These are phyloP conservation scores for Canavalia ensiformis DNA, from an alignment of 306 rosid genomes.

Conservation along the genomic window DNA sequence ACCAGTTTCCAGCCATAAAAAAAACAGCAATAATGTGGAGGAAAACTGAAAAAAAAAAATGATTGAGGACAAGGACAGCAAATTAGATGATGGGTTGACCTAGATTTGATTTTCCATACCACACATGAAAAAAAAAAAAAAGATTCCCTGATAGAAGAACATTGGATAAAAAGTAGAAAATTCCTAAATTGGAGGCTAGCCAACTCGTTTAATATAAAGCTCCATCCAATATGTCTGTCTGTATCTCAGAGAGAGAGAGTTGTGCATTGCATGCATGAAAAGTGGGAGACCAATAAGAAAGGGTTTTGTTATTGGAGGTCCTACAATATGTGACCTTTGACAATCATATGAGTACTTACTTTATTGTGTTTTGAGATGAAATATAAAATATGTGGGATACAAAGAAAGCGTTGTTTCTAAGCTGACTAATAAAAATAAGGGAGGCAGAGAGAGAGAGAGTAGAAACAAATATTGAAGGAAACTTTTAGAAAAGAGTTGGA, in stretches of 20 bases:
- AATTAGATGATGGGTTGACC: constrained; percentile 64
- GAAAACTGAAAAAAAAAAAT: constrained; percentile 13
- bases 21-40: constrained; percentile 10
- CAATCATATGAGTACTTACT: constrained; percentile 72
- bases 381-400: constrained; percentile 65
- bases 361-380: constrained; percentile 58
- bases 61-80: constrained; percentile 45
- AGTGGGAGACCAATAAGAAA: constrained; percentile 47
- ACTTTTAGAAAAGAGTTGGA: constrained; percentile 45
- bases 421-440: constrained; percentile 62
- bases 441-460: constrained; percentile 1
- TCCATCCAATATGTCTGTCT: constrained; percentile 35
- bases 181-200: constrained; percentile 40
- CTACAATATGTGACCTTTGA: constrained; percentile 64
- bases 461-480: constrained; percentile 43
- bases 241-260: constrained; percentile 1
- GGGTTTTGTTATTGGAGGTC: constrained; percentile 55
- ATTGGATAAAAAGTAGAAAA: constrained; percentile 50
- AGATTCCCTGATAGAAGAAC: constrained; percentile 36
- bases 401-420: constrained; percentile 74
- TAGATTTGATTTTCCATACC: constrained; percentile 28
- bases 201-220: constrained; percentile 55
- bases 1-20: neutral
- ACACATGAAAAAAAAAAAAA: neutral
- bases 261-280: constrained; percentile 35